phyloP scores from a whole-genome alignment of 2,329 filamentous ascomycete species.

The Pseudocercospora crystallina region DNA sequence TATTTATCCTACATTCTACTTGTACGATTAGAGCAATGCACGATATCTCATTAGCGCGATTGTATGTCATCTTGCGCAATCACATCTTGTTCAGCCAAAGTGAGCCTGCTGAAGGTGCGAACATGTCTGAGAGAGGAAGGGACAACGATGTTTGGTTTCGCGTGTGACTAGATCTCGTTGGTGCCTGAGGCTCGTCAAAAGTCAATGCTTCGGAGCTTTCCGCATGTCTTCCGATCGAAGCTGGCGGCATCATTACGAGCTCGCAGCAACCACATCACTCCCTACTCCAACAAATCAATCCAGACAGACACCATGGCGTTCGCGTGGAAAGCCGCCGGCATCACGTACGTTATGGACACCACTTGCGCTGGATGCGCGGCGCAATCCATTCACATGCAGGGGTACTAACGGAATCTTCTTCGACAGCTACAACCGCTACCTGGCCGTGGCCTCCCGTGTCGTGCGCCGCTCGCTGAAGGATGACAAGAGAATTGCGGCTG shows the following conservation, averaged over 20 bases:
- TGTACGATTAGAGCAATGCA: too few relatives aligned
- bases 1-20: too few relatives aligned
- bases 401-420: constrained; percentile 22
- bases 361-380: not conserved
- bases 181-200: not conserved
- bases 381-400: not conserved
- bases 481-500: constrained; percentile 79
- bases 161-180: too few relatives aligned
- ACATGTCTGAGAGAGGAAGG: too few relatives aligned
- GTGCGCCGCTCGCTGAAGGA: constrained; percentile 98
- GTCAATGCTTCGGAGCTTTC: not conserved
- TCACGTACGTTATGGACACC: constrained; percentile 68
- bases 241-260: too few relatives aligned
- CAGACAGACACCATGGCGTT: constrained; percentile 76
- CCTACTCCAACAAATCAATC: constrained; percentile 1
- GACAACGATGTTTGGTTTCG: too few relatives aligned
- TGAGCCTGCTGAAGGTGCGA: too few relatives aligned
- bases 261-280: not conserved
- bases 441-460: constrained; percentile 88
- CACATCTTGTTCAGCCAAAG: too few relatives aligned
- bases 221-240: not conserved
- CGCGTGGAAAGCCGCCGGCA: constrained; percentile 96
- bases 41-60: too few relatives aligned
- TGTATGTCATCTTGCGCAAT: too few relatives aligned
- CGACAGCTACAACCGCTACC: constrained; percentile 98